phyloP scores from a whole-genome alignment of 305 asterid genomes.

The Plantago coronopus region DNA sequence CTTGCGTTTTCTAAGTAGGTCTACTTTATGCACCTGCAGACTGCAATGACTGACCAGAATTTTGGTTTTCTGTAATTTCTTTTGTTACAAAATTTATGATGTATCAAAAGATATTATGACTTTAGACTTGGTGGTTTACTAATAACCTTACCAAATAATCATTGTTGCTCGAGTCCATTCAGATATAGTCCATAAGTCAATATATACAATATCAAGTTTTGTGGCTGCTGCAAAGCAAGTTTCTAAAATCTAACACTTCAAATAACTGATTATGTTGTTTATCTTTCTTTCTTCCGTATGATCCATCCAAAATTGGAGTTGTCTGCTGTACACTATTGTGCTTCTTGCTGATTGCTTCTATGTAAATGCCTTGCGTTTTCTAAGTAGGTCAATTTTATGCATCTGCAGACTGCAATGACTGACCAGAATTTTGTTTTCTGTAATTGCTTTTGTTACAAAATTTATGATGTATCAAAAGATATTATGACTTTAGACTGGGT shows the following conservation, averaged over 20 bases:
- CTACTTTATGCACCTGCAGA: not conserved
- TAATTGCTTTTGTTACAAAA: not conserved
- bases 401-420: conserved; percentile 9
- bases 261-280: not conserved
- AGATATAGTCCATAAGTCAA: conserved; percentile 6
- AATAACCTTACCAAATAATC: not conserved
- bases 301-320: not conserved
- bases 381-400: not conserved
- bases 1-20: not conserved
- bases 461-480: not conserved
- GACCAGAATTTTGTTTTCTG: not conserved
- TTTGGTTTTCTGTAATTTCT: not conserved
- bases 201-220: not conserved
- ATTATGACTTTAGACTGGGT: not conserved
- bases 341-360: conserved; percentile 10
- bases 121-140: not conserved
- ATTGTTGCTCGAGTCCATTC: conserved; percentile 2
- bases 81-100: not conserved
- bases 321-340: no score
- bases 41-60: conserved; percentile 11
- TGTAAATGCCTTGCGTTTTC: conserved; percentile 1
- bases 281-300: conserved; percentile 16
- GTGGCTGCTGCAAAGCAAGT: no score
- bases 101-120: not conserved
- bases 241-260: no score